These are phyloP conservation scores for Puccinia horiana DNA, from an alignment of 1,284 basidiomycete genomes.

Conservation along the genomic window DNA sequence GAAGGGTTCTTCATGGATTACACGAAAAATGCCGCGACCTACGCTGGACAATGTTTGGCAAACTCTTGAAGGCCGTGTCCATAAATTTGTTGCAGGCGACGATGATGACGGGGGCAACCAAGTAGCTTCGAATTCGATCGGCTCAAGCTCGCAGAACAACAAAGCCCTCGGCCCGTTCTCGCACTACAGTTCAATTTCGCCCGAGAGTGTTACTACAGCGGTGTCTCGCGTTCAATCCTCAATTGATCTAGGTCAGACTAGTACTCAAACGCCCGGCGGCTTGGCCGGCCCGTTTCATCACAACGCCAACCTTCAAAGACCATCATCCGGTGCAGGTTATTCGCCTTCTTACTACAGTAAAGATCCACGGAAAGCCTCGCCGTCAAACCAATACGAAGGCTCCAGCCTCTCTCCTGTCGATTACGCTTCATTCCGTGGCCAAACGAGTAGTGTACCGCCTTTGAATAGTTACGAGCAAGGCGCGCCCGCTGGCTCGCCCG, in stretches of 20 bases:
- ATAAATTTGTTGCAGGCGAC: constrained; percentile 90
- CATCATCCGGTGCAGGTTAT: constrained; percentile 44
- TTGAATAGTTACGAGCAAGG: constrained; percentile 24
- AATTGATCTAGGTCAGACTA: constrained; percentile 52
- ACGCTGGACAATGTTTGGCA: constrained; percentile 88
- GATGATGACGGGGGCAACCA: constrained; percentile 60
- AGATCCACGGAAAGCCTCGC: constrained; percentile 22
- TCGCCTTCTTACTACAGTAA: constrained; percentile 27
- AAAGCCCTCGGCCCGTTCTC: constrained; percentile 77
- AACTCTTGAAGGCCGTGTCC: constrained; percentile 90
- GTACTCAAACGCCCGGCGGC: constrained; percentile 22
- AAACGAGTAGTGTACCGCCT: constrained; percentile 38
- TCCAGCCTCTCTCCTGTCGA: constrained; percentile 46
- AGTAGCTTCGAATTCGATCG: constrained; percentile 58
- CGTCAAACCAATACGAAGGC: constrained; percentile 39
- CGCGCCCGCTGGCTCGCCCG: constrained; percentile 46
- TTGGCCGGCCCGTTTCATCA: constrained; percentile 37
- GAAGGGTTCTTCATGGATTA: constrained; percentile 70
- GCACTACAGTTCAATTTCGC: constrained; percentile 90
- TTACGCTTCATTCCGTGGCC: constrained; percentile 38
- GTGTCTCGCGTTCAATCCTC: constrained; percentile 57
- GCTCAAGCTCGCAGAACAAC: constrained; percentile 54
- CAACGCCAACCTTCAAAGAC: constrained; percentile 30
- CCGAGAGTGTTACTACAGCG: constrained; percentile 61
- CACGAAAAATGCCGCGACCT: constrained; percentile 68